Evolutionary conservation across 352 stramenopile species (phyloP), one percentile per base, ranked within the genome.

Genomic region (Phytophthora megakarya): DNA sequence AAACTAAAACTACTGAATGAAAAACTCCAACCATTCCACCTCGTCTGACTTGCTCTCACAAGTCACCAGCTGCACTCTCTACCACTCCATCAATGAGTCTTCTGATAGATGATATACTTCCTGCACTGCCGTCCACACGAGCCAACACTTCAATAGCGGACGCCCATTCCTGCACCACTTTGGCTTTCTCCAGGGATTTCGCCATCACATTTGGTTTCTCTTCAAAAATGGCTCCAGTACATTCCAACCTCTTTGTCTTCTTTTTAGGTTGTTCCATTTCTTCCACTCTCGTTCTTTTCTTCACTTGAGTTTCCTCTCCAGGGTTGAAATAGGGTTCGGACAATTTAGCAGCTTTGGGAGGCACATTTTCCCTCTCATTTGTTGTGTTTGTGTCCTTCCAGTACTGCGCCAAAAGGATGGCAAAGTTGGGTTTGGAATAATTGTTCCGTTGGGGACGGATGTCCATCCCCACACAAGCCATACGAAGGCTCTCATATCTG

Each of bases 81-180:
- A 75, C 56, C 5, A 72, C 55, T 8, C 47, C 44, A 23, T 61
- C 18, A 57, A 75, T 75, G 10, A 75, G 26, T 9, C 35, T 28
- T 56, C 51, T 33, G 28, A 75, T 75, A 10, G 61, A 60, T 4
- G 47, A 18, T 26, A 75, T 72, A 33, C 61, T 69, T 23, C 48
- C 62, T 15, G 50, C 33, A 38, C 62, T 75, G 23, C 62, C 62
- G 8, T 72, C 67, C 62, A 75, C 67, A 33, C 62, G 55, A 6
- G 61, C 65, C 22, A 75, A 30, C 37, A 72, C 62, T 47, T 75
- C 61, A 6, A 68, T 71, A 2, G 67, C 67, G 0, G 67, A 60
- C 9, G 67, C 67, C 67, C 67, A 75, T 35, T 72, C 67, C 45
- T 72, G 65, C 0, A 72, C 62, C 26, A 72, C 56, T 35, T 69